Conservation (phyloP, 257 asterid species). For the Ophiorrhiza pumila region DNA sequence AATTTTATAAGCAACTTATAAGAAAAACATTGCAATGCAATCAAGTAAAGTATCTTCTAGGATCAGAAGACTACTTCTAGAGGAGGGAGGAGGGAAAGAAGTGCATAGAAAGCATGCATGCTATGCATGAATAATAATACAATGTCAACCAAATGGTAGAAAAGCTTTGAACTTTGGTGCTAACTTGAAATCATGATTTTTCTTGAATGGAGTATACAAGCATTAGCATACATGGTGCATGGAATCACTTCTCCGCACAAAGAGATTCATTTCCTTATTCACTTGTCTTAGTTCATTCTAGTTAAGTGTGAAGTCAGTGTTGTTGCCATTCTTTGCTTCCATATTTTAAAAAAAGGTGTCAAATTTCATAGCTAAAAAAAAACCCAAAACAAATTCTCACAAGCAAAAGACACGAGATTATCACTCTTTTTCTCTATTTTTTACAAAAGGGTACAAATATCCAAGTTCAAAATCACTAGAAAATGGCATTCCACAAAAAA, state of each 20-base stretch:
- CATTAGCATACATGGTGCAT: background rate
- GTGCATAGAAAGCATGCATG: background rate
- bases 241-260: background rate
- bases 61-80: background rate
- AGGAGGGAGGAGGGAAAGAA: background rate
- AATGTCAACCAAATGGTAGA: background rate
- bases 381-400: background rate
- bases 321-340: background rate
- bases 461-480: background rate
- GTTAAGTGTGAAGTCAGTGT: background rate
- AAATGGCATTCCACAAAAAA: background rate
- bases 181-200: background rate
- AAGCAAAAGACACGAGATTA: background rate
- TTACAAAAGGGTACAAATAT: background rate
- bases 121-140: background rate
- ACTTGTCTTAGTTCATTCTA: background rate
- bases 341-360: background rate
- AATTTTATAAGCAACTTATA: background rate
- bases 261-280: background rate
- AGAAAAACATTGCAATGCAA: background rate
- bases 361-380: constrained; percentile 5
- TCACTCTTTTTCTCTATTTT: background rate
- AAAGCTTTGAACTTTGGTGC: background rate
- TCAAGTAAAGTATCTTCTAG: background rate
- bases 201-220: background rate